Evolutionary conservation across 176 grass and related monocot species (phyloP).

Genomic region (Sorghum bicolor): DNA sequence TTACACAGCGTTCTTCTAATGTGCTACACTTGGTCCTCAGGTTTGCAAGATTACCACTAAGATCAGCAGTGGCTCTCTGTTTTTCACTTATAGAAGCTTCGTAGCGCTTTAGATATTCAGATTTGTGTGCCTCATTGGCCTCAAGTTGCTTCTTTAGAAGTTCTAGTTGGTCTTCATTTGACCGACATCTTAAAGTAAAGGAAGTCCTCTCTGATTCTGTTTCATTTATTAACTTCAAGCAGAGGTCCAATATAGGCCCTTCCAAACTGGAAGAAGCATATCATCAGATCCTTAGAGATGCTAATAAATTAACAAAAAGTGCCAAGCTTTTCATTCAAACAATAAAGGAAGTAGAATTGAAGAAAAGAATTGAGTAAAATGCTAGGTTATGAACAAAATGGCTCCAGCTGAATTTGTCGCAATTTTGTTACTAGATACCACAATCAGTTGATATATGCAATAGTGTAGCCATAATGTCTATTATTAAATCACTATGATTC

Average conservation of each 20-base stretch:
- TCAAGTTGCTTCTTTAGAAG: conserved; percentile 70
- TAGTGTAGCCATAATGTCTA: neutral
- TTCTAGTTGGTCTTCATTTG: conserved; percentile 69
- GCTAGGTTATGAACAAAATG: neutral
- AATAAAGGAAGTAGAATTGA: neutral
- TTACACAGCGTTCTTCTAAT: conserved; percentile 55
- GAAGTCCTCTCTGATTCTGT: conserved; percentile 65
- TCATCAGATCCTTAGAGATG: conserved; percentile 1
- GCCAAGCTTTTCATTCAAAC: neutral
- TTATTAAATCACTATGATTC: neutral
- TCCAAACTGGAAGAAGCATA: conserved; percentile 54
- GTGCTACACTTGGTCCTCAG: conserved; percentile 68
- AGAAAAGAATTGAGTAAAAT: neutral
- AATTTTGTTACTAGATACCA: neutral
- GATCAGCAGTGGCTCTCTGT: conserved; percentile 58
- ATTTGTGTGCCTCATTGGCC: conserved; percentile 62
- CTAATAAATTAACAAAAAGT: conserved; percentile 5
- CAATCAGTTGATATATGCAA: neutral
- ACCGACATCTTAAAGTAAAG: conserved; percentile 55
- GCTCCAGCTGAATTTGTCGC: neutral
- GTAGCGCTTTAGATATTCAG: conserved; percentile 69
- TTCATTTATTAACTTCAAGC: conserved; percentile 67
- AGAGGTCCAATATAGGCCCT: conserved; percentile 70
- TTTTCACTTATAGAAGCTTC: conserved; percentile 64
- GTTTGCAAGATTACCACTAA: conserved; percentile 54